Conservation (phyloP, 306 rosid species). For the Trifolium dubium region DNA sequence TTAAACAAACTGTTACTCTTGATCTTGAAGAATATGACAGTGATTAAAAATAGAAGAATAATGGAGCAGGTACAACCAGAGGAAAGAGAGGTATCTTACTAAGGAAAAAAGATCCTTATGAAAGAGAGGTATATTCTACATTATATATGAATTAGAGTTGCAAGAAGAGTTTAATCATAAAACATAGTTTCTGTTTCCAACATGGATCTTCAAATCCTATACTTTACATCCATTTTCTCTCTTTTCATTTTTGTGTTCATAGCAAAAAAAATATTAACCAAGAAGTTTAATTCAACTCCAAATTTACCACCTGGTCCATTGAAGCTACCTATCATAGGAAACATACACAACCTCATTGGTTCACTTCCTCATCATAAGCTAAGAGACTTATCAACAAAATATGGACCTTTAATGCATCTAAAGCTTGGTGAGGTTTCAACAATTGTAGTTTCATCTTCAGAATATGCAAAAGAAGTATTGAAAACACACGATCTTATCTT, state of each 20-base stretch:
- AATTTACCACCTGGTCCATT: constrained; percentile 56
- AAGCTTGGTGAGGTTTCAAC: constrained; percentile 50
- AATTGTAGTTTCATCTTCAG: constrained; percentile 52
- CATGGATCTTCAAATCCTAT: constrained; percentile 39
- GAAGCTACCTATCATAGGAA: constrained; percentile 50
- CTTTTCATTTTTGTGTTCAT: constrained; percentile 23
- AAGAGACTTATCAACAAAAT: constrained; percentile 46
- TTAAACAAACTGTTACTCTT: no score
- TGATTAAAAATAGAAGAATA: no score
- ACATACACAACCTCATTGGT: constrained; percentile 39
- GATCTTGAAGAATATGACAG: no score
- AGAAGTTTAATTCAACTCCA: constrained; percentile 20
- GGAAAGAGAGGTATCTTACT: no score
- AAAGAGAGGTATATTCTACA: no score
- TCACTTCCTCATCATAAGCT: constrained; percentile 43
- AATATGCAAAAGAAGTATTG: constrained; percentile 42
- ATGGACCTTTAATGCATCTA: constrained; percentile 57
- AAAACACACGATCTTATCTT: constrained; percentile 47
- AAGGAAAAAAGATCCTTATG: no score
- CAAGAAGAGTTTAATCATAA: constrained; percentile 2
- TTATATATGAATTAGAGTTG: neutral
- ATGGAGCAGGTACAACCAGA: no score
- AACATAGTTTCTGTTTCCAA: neutral
- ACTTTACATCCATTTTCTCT: constrained; percentile 20
- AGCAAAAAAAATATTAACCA: constrained; percentile 12